Evolutionary conservation across 768 basidiomycete species (phyloP).

Genomic region (Cubamyces lactineus): DNA sequence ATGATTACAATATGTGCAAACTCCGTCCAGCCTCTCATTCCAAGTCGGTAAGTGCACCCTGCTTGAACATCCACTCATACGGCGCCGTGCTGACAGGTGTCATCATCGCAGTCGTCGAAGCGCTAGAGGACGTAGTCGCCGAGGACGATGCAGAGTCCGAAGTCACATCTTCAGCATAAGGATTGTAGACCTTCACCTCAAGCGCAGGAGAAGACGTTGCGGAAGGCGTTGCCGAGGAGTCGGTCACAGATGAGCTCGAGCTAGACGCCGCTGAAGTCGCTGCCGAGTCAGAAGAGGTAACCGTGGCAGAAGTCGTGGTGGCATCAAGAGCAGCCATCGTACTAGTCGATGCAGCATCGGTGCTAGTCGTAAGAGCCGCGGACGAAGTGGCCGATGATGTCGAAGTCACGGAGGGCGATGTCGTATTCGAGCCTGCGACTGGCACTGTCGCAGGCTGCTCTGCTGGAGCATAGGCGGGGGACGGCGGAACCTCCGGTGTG

Average conservation of each 20-base stretch:
- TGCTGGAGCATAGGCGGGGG: not conserved
- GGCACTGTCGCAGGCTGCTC: not conserved
- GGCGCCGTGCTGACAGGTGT: slow-evolving; percentile 38
- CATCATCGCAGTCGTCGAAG: slow-evolving; percentile 21
- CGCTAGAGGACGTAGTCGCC: not conserved
- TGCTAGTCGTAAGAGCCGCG: not conserved
- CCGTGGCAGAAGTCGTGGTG: not conserved
- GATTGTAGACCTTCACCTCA: slow-evolving; percentile 22
- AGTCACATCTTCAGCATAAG: slow-evolving; percentile 2
- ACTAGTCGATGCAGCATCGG: not conserved
- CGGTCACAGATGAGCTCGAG: not conserved
- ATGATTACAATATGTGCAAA: no score
- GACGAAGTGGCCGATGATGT: not conserved
- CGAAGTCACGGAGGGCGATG: not conserved
- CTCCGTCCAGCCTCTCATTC: not conserved
- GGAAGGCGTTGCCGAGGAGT: slow-evolving; percentile 7
- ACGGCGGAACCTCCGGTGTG: slow-evolving; percentile 34
- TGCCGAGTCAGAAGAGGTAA: not conserved
- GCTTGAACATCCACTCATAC: slow-evolving; percentile 44
- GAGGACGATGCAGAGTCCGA: not conserved
- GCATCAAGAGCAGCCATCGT: not conserved
- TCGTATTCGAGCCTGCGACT: not conserved
- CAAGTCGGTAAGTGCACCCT: slow-evolving; percentile 22
- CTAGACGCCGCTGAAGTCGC: not conserved
- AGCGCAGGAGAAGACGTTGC: slow-evolving; percentile 2